Base-by-base conservation (phyloP, 139 green algal genomes). In the Pleodorina starrii region DNA sequence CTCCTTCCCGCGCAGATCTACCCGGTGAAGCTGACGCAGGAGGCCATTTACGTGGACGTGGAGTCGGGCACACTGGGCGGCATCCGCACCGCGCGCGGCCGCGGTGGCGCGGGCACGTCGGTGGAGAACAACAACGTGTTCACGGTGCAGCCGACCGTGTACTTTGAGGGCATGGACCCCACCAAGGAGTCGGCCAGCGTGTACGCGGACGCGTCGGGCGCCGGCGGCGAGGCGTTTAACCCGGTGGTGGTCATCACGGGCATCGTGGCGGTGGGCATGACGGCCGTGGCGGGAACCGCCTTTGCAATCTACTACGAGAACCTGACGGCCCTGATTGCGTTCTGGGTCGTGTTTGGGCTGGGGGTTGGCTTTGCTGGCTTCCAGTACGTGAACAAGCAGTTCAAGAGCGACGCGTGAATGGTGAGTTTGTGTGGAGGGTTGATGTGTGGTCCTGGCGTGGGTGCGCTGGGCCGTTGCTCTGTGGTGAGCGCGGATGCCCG, bases 51-150 rank as follows among this genome's bases (percentile, higher is more conserved):
- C 29, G 94, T 98, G 44, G 94, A 98, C 73, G 87, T 97, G 12
- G 68, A 51, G 7, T 66, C 38, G 25, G 76, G 91, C 36, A 54
- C 81, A 71, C n/a, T 63, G 1, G 63, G 63, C 19, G 90, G 43
- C 51, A 17, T 38, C 1, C 51, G 66, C 38, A 38, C 29, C 21
- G 77, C 50, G 0, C 51, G 42, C 7, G 36, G 89, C 71, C 82
- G 72, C n/a, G 91, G 90, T 36, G 91, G 91, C 4, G 94, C 96
- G 25, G 95, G 96, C 85, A 98, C 97, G 32, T 98, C 95, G 11
- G 84, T 97, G 27, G 97, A 99, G 90, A 95, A 96, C 92, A 99
- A 99, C 94, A 99, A 99, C 90, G 96, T 99, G 43, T 99, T 97
- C 88, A 94, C 90, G 0, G 91, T 94, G 84, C 57, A 89, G 69